Evolutionary conservation across 192 early-diverging fungal genomes (phyloP), one percentile per base, ranked within the genome.

Genomic region (Funneliformis geosporum): DNA sequence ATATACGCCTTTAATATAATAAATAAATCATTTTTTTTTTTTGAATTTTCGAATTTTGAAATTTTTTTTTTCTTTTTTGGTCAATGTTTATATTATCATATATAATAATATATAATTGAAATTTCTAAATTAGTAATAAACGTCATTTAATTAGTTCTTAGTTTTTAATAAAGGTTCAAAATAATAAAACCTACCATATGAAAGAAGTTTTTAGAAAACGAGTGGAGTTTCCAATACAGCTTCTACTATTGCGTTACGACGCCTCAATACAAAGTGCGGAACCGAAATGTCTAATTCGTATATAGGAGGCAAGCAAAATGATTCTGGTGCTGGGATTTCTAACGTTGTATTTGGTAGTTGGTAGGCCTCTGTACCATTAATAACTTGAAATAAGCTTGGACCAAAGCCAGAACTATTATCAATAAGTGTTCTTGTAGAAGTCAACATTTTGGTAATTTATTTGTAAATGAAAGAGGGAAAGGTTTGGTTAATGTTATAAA

Each of bases 201-300:
- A 65, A 66, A 25, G 12, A 66, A 27, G 8, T 28, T 33, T 69
- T 69, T 59, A 73, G 55, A 55, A 73, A 28, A 46, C 59, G 14
- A 75, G n/a, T 5, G 73, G 73, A 60, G 38, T 16, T 25, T 75
- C 55, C 55, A 75, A 75, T 27, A 75, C 55, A 61, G 55, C 73
- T 75, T 75, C 73, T 60, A 75, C 73, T 14, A 75, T 27, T 11
- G 73, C 73, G 33, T 75, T 75, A 60, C 73, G 25, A 40, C 73
- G 47, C 14, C 73, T 59, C 18, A 75, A 44, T 40, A 33, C 73
- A 60, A 46, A 78, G 18, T 66, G 16, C 38, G 76, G 65, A 66
- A 78, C 43, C n/a, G 21, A 0, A 67, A 78, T 75, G 11, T 75
- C 73, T 33, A 75, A 46, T 39, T 59, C 55, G 39, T 60, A 75